Percentiles rank a stretch among this genome's conserved stretches.
Evolutionary conservation across 2,329 filamentous ascomycete species (phyloP).

Genomic region (Diaporthe citri): DNA sequence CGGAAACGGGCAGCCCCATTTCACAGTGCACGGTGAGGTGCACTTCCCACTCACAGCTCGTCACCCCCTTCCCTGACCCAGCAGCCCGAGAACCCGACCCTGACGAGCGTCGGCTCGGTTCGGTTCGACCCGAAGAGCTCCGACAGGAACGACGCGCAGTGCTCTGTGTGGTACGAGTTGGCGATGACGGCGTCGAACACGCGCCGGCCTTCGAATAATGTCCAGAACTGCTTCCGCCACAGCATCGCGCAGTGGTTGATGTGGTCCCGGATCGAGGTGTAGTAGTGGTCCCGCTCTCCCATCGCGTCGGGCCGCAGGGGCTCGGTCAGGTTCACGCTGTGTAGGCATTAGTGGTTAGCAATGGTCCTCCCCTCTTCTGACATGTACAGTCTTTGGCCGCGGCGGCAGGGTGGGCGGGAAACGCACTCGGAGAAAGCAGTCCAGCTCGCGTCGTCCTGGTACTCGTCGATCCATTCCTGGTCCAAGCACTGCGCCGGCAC

Average conservation of each 20-base stretch:
- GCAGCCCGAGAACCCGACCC: slow-evolving; percentile 35
- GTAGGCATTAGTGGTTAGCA: not conserved
- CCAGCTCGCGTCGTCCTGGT: slow-evolving; percentile 45
- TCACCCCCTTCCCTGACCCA: slow-evolving; percentile 21
- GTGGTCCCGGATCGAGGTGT: slow-evolving; percentile 45
- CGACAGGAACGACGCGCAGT: slow-evolving; percentile 47
- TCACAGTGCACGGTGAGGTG: too few species aligned
- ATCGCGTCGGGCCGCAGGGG: slow-evolving; percentile 42
- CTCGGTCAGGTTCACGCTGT: slow-evolving; percentile 42
- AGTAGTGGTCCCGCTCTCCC: slow-evolving; percentile 45
- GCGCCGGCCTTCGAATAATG: slow-evolving; percentile 42
- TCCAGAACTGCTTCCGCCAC: slow-evolving; percentile 46
- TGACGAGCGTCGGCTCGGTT: slow-evolving; percentile 41
- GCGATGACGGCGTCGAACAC: slow-evolving; percentile 44
- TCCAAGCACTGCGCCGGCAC: slow-evolving; percentile 43
- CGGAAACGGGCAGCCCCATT: slow-evolving; percentile 5
- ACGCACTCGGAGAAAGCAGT: slow-evolving; percentile 42
- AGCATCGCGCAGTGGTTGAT: slow-evolving; percentile 47
- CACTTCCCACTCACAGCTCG: not conserved
- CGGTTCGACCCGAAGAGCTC: slow-evolving; percentile 42
- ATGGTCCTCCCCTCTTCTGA: not conserved
- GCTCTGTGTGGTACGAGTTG: slow-evolving; percentile 45
- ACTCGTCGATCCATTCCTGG: slow-evolving; percentile 47
- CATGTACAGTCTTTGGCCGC: not conserved
- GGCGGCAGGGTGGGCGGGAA: not conserved